Evolutionary conservation across 1,284 basidiomycete species (phyloP).

Genomic region (Wolfiporia cocos): DNA sequence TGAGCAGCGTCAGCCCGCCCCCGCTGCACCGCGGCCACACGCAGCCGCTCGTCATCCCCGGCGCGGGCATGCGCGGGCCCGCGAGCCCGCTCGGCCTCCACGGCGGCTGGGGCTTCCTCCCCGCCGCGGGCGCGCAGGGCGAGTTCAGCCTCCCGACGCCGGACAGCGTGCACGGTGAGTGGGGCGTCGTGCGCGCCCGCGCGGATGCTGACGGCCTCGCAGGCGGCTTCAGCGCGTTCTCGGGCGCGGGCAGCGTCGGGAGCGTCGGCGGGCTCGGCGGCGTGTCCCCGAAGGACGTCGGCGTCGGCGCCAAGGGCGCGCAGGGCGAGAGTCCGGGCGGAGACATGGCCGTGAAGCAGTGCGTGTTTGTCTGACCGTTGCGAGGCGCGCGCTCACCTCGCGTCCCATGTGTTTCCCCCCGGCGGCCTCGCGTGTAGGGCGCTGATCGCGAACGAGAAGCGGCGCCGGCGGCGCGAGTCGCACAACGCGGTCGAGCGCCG

Average conservation of each 20-base stretch:
- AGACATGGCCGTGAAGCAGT: slow-evolving; percentile 38
- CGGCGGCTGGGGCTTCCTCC: slow-evolving; percentile 21
- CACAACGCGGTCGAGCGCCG: slow-evolving; percentile 91
- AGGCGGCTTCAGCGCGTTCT: slow-evolving; percentile 22
- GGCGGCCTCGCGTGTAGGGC: slow-evolving; percentile 22
- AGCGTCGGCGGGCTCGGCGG: slow-evolving; percentile 16
- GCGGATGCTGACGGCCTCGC: slow-evolving; percentile 2
- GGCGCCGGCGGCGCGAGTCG: slow-evolving; percentile 72
- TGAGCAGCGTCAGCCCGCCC: slow-evolving; percentile 39
- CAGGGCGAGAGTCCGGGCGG: slow-evolving; percentile 24
- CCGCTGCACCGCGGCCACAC: slow-evolving; percentile 29
- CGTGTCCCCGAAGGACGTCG: slow-evolving; percentile 28
- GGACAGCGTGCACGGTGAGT: slow-evolving; percentile 30
- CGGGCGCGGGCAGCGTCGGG: slow-evolving; percentile 14
- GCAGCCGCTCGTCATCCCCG: slow-evolving; percentile 57
- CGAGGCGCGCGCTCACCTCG: neutral
- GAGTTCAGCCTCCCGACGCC: slow-evolving; percentile 36
- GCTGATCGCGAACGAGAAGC: slow-evolving; percentile 65
- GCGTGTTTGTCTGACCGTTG: slow-evolving; percentile 16
- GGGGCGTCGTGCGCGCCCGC: neutral
- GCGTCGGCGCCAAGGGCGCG: slow-evolving; percentile 14
- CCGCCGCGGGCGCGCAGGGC: slow-evolving; percentile 22
- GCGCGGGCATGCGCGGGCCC: slow-evolving; percentile 20
- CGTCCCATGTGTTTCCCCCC: slow-evolving; percentile 4
- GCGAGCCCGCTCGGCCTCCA: slow-evolving; percentile 27